Base-by-base conservation (phyloP, 2,329 filamentous ascomycete species). In the Dothiorella sarmentorum region DNA sequence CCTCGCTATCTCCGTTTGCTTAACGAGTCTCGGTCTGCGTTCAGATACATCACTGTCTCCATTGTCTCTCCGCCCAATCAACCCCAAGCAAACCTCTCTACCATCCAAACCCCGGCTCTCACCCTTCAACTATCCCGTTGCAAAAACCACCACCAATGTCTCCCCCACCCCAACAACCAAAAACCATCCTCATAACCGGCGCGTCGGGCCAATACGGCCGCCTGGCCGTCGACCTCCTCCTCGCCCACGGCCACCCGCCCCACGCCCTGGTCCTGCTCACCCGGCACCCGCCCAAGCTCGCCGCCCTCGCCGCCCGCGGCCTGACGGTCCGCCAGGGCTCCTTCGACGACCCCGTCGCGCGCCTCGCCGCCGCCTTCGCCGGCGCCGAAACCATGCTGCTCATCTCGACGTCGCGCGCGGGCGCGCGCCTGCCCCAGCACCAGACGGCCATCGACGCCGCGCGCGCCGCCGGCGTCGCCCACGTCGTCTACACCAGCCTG, bases 401-500 rank as follows among this genome's bases (percentile, higher is more conserved):
- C 11, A 58, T 58, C 35, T 40, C 33, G 26, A 51, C 44, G 3
- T 33, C 44, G n/a, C 52, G 38, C 18, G 35, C 44, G 3, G 56
- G 56, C 7, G 35, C 44, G 20, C 45, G 56, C 37, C 18, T 52
- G 13, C 44, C 44, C 17, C 44, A 58, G 29, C 44, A 58, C 27
- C 56, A 43, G 13, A 42, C 24, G 6, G 44, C 56, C 17, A 35
- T 58, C 20, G 38, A 27, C 33, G 45, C 56, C 1, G 56, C 56
- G 7, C n/a, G 20, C 11, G 10, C 2, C 13, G 56, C 56, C 3
- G 44, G 35, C 33, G 37, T 58, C 24, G 7, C 11, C 9, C 45
- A 58, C 45, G 7, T 43, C 37, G 45, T 58, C 44, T 58, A 51
- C 44, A 58, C 45, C 18, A 51, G 33, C 56, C 33, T 58, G 37